Conservation (phyloP, 23 red algal genomes). For the Gracilaria domingensis region DNA sequence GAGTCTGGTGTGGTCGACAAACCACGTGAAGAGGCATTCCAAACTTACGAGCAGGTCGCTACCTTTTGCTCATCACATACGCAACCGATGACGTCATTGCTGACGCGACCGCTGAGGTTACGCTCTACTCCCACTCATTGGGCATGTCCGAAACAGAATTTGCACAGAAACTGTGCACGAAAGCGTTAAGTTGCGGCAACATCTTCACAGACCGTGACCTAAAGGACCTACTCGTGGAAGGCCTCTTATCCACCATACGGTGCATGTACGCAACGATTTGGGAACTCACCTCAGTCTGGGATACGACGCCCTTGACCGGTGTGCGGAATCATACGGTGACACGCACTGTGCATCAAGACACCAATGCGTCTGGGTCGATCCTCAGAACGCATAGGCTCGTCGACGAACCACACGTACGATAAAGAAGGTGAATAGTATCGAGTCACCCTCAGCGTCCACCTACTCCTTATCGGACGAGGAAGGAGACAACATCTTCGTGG, state of each 20-base stretch:
- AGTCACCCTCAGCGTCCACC: no score
- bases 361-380: no score
- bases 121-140: background rate
- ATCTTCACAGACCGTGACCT: background rate
- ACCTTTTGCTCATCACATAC: background rate
- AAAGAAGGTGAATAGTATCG: no score
- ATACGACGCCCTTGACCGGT: background rate
- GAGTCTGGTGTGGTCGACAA: no score
- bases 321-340: background rate
- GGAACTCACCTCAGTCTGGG: background rate
- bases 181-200: background rate
- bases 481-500: no score
- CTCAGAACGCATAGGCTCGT: no score
- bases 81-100: slow-evolving; percentile 1
- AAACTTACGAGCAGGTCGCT: slow-evolving; percentile 8
- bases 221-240: slow-evolving; percentile 14
- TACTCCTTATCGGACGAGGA: no score
- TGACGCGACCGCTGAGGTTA: background rate
- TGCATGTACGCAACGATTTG: no score
- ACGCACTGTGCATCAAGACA: background rate
- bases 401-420: no score
- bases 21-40: no score
- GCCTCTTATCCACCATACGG: background rate
- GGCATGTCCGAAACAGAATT: slow-evolving; percentile 31
- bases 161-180: background rate